Conservation (phyloP, 2,329 filamentous ascomycete species). For the Pseudohalonectria lignicola region DNA sequence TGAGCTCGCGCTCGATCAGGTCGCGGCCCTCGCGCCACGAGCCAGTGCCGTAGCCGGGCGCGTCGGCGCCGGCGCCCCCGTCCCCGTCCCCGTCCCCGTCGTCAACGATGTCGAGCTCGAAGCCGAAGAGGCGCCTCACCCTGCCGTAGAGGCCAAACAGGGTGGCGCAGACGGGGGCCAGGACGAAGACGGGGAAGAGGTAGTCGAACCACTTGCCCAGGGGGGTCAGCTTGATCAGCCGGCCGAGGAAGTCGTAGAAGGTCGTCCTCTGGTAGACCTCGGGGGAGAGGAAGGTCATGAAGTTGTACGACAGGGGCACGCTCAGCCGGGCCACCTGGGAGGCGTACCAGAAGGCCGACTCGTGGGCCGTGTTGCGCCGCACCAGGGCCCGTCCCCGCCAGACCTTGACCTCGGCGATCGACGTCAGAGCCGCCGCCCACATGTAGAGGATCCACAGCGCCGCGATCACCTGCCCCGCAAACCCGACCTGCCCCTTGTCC, state of each 20-base stretch:
- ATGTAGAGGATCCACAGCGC: conserved; percentile 92
- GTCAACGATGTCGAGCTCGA: conserved; percentile 63
- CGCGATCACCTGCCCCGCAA: conserved; percentile 76
- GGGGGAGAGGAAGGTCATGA: conserved; percentile 75
- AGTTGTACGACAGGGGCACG: conserved; percentile 91
- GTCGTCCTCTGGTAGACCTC: conserved; percentile 64
- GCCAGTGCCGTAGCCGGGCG: conserved; percentile 59
- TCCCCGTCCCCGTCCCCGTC: conserved; percentile 56
- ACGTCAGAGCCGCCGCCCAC: conserved; percentile 79
- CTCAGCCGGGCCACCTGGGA: conserved; percentile 86
- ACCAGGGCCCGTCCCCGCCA: conserved; percentile 93
- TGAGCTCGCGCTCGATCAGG: conserved; percentile 77
- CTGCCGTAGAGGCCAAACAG: conserved; percentile 84
- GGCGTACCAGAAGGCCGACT: conserved; percentile 93
- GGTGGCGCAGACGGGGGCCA: conserved; percentile 76
- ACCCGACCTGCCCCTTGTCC: conserved; percentile 65
- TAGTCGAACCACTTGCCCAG: conserved; percentile 77
- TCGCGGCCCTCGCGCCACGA: conserved; percentile 88
- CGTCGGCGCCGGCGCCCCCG: too few species aligned
- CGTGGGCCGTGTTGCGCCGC: conserved; percentile 79
- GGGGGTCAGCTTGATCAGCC: conserved; percentile 71
- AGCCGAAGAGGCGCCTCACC: conserved; percentile 66
- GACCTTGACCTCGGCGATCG: conserved; percentile 88
- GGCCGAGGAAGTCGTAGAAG: conserved; percentile 81
- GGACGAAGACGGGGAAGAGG: conserved; percentile 78